Conservation (phyloP, 768 basidiomycete species). For the Pulveroboletus sp. region DNA sequence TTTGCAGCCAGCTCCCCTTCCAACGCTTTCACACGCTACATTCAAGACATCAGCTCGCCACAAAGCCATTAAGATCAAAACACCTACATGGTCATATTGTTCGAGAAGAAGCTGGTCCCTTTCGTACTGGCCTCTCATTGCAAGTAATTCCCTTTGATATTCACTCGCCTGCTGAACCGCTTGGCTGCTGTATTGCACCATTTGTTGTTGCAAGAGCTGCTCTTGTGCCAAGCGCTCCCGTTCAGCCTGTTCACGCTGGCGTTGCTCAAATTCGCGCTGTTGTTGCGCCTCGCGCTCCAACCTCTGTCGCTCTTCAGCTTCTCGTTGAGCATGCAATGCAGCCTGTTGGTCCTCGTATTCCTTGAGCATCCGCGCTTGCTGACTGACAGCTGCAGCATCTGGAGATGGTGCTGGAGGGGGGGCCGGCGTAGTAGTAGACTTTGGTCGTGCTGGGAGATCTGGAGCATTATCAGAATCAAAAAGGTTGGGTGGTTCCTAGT, state of each 20-base stretch:
- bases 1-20: slow-evolving; percentile 83
- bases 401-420: slow-evolving; percentile 74
- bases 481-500: slow-evolving; percentile 93
- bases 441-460: slow-evolving; percentile 80
- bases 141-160: slow-evolving; percentile 84
- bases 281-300: slow-evolving; percentile 73
- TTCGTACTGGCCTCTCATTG: slow-evolving; percentile 95
- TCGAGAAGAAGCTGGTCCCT: slow-evolving; percentile 96
- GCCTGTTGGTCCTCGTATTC: slow-evolving; percentile 95
- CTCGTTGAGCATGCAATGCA: slow-evolving; percentile 75
- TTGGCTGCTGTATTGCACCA: slow-evolving; percentile 76
- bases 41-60: slow-evolving; percentile 6
- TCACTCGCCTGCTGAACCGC: slow-evolving; percentile 72
- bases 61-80: background rate
- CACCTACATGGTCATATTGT: slow-evolving; percentile 84
- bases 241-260: slow-evolving; percentile 84
- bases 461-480: slow-evolving; percentile 78
- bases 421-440: slow-evolving; percentile 47
- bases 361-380: slow-evolving; percentile 92
- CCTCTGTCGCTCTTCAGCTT: slow-evolving; percentile 78
- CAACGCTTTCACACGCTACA: slow-evolving; percentile 88
- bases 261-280: slow-evolving; percentile 84
- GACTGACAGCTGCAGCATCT: slow-evolving; percentile 66
- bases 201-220: slow-evolving; percentile 76
- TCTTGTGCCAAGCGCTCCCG: slow-evolving; percentile 86